Base-by-base conservation (phyloP, 2,329 filamentous ascomycete genomes). In the Teratosphaeria gauchensis region DNA sequence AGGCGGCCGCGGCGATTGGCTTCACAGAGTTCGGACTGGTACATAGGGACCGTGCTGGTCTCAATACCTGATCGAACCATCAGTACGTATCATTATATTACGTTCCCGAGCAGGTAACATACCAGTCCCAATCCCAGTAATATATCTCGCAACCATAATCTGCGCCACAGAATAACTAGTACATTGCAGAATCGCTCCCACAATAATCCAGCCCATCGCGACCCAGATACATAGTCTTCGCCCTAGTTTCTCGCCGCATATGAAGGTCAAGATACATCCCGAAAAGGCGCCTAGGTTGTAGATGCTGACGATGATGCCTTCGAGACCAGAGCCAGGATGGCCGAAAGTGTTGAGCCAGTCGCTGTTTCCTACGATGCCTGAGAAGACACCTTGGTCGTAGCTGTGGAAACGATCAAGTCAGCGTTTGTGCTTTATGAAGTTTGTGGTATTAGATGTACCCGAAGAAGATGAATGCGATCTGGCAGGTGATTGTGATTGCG, bases 51-150 rank as follows among this genome's bases (percentile, higher is more conserved):
- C 8, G 76, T 79, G 0, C 72, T 74, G 35, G 76, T 79, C n/a
- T 57, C 55, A 4, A 48, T 48, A 6, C 42, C 42, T 48, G 5
- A n/a, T 7, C 8, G 21, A 19, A 61, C 77, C 72, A 42, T 53
- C 51, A 35, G 53, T 38, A 16, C 4, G 11, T 1, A 11, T 42
- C 53, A 21, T 55, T 11, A 16, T 7, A 14, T 12, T 11, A 7
- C 12, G 16, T 38, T 24, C 53, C 4, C 1, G 38, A 24, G 42
- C n/a, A 8, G n/a, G 16, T 2, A 19, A 16, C 42, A 77, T 73
- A 9, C 78, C 78, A 51, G 77, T 75, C 0, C 78, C 78, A 8
- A 79, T 63, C 4, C 79, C 79, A 0, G 79, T 75, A 9, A 81
- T 71, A 31, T 79, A 73, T 12, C 79, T 71, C 1, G 75, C 79